Conservation (phyloP, 2,329 filamentous ascomycete species). For the Phialophora tarda region DNA sequence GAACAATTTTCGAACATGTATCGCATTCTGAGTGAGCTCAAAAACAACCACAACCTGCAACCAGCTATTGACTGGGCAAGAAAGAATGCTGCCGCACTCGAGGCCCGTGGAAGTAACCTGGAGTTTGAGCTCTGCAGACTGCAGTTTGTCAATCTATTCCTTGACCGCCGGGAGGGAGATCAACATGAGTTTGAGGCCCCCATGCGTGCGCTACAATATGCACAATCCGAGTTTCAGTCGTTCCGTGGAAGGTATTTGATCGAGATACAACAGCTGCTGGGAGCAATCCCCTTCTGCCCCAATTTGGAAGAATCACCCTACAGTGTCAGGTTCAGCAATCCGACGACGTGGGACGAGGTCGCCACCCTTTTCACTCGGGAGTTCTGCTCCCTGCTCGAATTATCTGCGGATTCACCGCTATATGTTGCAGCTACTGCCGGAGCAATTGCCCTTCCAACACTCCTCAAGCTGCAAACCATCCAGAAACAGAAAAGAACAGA, state of each 20-base stretch:
- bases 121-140: slow-evolving; percentile 93
- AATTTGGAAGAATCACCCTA: slow-evolving; percentile 83
- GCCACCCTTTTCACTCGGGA: slow-evolving; percentile 87
- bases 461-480: slow-evolving; percentile 86
- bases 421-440: slow-evolving; percentile 93
- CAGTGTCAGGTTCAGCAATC: slow-evolving; percentile 73
- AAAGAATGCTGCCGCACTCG: slow-evolving; percentile 71
- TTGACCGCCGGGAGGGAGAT: slow-evolving; percentile 62
- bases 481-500: slow-evolving; percentile 89
- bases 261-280: slow-evolving; percentile 81
- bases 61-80: slow-evolving; percentile 90
- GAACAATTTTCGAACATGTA: slow-evolving; percentile 89
- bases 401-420: slow-evolving; percentile 89
- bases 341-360: slow-evolving; percentile 79
- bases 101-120: slow-evolving; percentile 84
- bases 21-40: slow-evolving; percentile 78
- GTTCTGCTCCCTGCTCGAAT: slow-evolving; percentile 88
- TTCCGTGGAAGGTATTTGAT: slow-evolving; percentile 76
- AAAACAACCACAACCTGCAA: slow-evolving; percentile 70
- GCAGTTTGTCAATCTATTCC: slow-evolving; percentile 88
- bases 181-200: slow-evolving; percentile 51
- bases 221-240: slow-evolving; percentile 70
- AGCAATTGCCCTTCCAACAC: slow-evolving; percentile 83
- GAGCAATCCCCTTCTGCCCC: slow-evolving; percentile 77
- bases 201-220: slow-evolving; percentile 74